A percentile compares a stretch with the other conserved stretches of the same genome.
These are phyloP conservation scores for Malus hybrid DNA, from an alignment of 331 rosid genomes.

Conservation along the genomic window DNA sequence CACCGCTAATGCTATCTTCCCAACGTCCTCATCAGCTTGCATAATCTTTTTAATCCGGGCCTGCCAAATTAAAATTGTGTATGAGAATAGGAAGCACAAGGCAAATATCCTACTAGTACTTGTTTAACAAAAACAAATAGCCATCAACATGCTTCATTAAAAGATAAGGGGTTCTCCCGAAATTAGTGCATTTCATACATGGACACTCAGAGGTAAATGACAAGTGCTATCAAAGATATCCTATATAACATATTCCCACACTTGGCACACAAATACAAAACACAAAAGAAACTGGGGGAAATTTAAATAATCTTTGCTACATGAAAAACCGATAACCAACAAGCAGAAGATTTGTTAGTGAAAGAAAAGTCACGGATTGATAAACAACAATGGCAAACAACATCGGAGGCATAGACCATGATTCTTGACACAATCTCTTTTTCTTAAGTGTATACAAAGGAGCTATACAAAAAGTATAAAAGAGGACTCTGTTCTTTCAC, in stretches of 20 bases:
- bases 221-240: background rate
- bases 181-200: background rate
- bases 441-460: background rate
- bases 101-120: background rate
- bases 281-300: background rate
- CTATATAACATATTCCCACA: background rate
- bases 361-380: too few relatives aligned
- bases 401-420: background rate
- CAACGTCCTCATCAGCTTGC: slow-evolving; percentile 99
- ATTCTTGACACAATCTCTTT: background rate
- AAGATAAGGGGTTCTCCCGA: background rate
- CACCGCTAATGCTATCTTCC: slow-evolving; percentile 93
- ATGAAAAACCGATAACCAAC: background rate
- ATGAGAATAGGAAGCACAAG: slow-evolving; percentile 5
- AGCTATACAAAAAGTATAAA: background rate
- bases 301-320: background rate
- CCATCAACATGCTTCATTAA: background rate
- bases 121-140: background rate
- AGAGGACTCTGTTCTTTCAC: background rate
- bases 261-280: background rate
- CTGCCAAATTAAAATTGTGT: slow-evolving; percentile 30
- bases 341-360: too few relatives aligned
- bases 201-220: background rate
- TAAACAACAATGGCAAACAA: background rate
- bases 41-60: slow-evolving; percentile 92